Evolutionary conservation across 2,329 filamentous ascomycete genomes (phyloP), one percentile per base, ranked within the genome.

Genomic region (Ramularia endophylla): DNA sequence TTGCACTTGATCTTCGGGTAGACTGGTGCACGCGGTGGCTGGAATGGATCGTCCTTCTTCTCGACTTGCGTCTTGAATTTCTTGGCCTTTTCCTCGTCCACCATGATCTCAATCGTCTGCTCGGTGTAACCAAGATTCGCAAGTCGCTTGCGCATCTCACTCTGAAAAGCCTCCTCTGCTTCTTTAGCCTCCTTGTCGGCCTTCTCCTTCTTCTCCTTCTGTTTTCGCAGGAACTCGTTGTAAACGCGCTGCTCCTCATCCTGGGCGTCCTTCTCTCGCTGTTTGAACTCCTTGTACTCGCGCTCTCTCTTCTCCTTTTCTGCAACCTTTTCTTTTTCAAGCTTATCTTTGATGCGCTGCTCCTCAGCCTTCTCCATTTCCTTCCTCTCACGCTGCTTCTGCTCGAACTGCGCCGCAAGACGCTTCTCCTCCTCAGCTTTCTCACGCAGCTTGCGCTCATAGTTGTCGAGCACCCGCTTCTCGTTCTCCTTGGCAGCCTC

Each of bases 181-280:
- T 55, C 48, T 11, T 40, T 37, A 31, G 47, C 48, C 56, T 53
- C 50, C 27, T 50, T 41, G 43, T 53, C 47, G 33, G 57, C 45
- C 36, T 62, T 61, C 40, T 62, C 61, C 25, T 50, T 44, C 29
- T 61, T 90, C 85, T 54, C 51, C 68, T 89, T 89, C 50, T 88
- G 81, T 57, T 78, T 75, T 44, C 87, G 82, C 18, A 95, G 72
- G 19, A 68, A 61, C 18, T 56, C 56, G 17, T 56, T 62, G 18
- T 60, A 65, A 18, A 71, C 63, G 27, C 58, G 61, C 46, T 71
- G 64, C 44, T 64, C 61, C 48, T 65, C 64, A 37, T 69, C 67
- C 45, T 66, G 64, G 18, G 60, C 56, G 45, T 60, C 54, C 30
- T 57, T 53, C 41, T 56, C 48, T 34, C 48, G 45, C 4, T 46